These are phyloP conservation scores for Tetrapyrgos nigripes DNA, from an alignment of 1,284 basidiomycete species.

Conservation along the genomic window DNA sequence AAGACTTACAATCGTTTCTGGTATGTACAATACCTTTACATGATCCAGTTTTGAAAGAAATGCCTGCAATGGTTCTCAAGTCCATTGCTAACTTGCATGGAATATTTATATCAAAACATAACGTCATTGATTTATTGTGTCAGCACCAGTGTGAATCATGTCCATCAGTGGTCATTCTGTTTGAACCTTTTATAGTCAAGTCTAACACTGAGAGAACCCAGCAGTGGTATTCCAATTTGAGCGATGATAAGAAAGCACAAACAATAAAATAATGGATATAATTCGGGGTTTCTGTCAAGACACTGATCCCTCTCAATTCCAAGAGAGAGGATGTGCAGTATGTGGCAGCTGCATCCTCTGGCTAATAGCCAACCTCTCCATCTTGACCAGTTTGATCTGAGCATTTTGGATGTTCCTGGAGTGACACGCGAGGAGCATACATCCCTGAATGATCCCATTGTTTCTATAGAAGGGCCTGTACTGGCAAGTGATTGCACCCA, in stretches of 20 bases:
- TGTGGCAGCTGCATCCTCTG: not conserved
- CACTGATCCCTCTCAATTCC: no score
- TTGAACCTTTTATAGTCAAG: not conserved
- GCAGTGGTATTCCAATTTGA: not conserved
- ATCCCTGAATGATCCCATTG: not conserved
- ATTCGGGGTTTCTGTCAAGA: no score
- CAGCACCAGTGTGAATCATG: not conserved
- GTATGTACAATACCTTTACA: no score
- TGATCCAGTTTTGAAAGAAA: no score
- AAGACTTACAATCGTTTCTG: no score
- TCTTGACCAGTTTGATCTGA: not conserved
- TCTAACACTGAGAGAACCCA: not conserved
- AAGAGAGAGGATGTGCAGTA: not conserved
- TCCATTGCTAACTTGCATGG: not conserved
- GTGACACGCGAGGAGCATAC: not conserved
- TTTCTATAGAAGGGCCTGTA: slow-evolving; percentile 16
- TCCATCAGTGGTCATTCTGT: not conserved
- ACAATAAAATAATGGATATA: no score
- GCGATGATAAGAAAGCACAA: no score
- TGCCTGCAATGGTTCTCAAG: not conserved
- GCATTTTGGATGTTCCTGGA: not conserved
- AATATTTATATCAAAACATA: not conserved
- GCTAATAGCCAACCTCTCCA: not conserved
- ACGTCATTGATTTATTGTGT: not conserved
- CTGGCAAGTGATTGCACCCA: slow-evolving; percentile 19